These are phyloP conservation scores for Ceratonia siliqua DNA, from an alignment of 306 rosid genomes.

Conservation along the genomic window DNA sequence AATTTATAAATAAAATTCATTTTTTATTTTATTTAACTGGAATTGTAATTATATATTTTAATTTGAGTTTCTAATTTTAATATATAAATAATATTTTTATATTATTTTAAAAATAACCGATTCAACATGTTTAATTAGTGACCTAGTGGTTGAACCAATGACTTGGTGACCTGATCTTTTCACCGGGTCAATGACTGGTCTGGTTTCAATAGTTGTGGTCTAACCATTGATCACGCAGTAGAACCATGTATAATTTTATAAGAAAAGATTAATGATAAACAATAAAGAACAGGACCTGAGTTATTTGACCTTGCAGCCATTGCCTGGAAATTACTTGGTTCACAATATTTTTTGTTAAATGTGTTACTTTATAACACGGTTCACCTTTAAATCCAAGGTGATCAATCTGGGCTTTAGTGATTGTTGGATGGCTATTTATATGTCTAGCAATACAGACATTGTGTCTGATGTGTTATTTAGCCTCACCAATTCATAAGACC, in stretches of 20 bases:
- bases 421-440: neutral
- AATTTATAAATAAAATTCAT: too few relatives aligned
- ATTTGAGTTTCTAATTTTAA: too few relatives aligned
- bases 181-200: too few relatives aligned
- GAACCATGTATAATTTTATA: neutral
- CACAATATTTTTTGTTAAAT: neutral
- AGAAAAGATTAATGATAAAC: neutral
- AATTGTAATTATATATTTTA: too few relatives aligned
- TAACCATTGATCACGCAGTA: neutral
- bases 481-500: neutral
- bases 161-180: too few relatives aligned
- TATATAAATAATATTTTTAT: too few relatives aligned
- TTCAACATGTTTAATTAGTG: too few relatives aligned
- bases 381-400: neutral
- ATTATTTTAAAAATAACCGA: too few relatives aligned
- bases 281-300: neutral
- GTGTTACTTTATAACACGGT: neutral
- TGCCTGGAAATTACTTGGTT: slow-evolving; percentile 8
- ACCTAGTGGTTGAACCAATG: too few relatives aligned
- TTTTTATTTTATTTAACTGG: too few relatives aligned
- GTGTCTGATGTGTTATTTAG: neutral
- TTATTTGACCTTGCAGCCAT: neutral
- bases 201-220: too few relatives aligned
- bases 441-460: neutral
- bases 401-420: neutral